Evolutionary conservation across 2,329 filamentous ascomycete species (phyloP), one percentile per base, ranked within the genome.

Genomic region (Colletotrichum sidae): DNA sequence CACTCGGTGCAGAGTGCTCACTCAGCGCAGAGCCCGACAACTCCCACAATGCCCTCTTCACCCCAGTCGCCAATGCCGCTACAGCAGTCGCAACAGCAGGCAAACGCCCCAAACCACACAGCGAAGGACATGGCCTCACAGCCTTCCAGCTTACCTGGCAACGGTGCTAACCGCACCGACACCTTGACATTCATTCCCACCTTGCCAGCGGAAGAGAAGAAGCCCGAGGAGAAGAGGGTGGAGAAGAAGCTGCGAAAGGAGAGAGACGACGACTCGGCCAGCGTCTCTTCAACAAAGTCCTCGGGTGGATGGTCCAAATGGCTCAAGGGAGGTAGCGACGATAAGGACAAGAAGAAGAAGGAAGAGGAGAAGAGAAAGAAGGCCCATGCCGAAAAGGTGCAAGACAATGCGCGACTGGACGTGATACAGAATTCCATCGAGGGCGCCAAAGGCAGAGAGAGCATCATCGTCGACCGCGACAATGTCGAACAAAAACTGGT

Each of bases 401-500:
- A 94, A 69, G 94, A 97, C 72, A 94, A 90, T 70, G 90, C 92
- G 17, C 88, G 95, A 37, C 83, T 97, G 35, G 95, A 98, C 72
- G 87, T 97, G 25, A 83, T 97, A 25, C 94, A 97, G 74, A 92
- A 88, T 42, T 96, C 94, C 0, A 94, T 96, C 74, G 95, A 98
- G 54, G 87, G 83, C 47, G 81, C 78, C 37, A 88, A 86, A 70
- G 91, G 91, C 3, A 89, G 95, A 11, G 95, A 97, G 76, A 97
- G 93, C 72, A 79, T 97, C 25, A 86, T 96, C 1, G 78, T 97
- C 45, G 94, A 97, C 71, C 90, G 94, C 15, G 91, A 96, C 33
- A 89, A 80, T 67, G 77, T 91, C 57, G 90, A 93, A 69, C 82
- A 80, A 67, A 93, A 91, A 73, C 79, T 96, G 8, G 88, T 94